Base-by-base conservation (phyloP, 164 flowering plant genomes). In the Stephania cephalantha region DNA sequence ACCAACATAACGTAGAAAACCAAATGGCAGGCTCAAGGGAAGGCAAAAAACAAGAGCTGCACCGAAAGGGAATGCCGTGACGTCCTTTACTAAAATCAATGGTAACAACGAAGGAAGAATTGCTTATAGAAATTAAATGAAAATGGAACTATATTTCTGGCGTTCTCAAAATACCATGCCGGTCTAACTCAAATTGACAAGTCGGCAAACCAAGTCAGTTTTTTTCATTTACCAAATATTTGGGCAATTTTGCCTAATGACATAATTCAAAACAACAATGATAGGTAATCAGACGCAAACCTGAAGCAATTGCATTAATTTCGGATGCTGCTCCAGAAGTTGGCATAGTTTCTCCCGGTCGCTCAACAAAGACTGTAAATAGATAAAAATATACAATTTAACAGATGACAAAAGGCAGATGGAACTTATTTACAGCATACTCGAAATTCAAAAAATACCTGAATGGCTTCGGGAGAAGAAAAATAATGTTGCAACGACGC, bases 221-320 rank as follows among this genome's bases (percentile, higher is more conserved):
- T 58, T 61, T 20, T 6, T 7, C 25, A n/a, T 61, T 61, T 61
- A 61, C 22, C 25, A 61, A 50, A 58, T 7, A 58, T 58, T 58
- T 61, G 22, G 20, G 25, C 66, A 18, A 61, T 6, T 61, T 61
- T 61, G 20, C 20, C 20, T 61, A n/a, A 18, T n/a, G 11, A 10
- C 42, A 35, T 35, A 35, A 35, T 35, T 35, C 42, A 35, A 35
- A 35, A 35, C 42, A 35, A 35, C 42, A 35, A 0, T 35, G 42
- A 35, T 35, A 35, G 42, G 42, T 35, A 2, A 35, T 35, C 4
- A 4, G 42, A 35, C 42, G 42, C 42, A 35, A 77, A 89, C 99
- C 99, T 96, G 97, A 81, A 96, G 93, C 97, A 96, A 87, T 85
- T 94, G 92, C 99, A 96, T 94, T 73, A 96, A 83, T 80, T 94